These are phyloP conservation scores for Boletus calvinii DNA, from an alignment of 1,284 basidiomycete genomes.

Conservation along the genomic window DNA sequence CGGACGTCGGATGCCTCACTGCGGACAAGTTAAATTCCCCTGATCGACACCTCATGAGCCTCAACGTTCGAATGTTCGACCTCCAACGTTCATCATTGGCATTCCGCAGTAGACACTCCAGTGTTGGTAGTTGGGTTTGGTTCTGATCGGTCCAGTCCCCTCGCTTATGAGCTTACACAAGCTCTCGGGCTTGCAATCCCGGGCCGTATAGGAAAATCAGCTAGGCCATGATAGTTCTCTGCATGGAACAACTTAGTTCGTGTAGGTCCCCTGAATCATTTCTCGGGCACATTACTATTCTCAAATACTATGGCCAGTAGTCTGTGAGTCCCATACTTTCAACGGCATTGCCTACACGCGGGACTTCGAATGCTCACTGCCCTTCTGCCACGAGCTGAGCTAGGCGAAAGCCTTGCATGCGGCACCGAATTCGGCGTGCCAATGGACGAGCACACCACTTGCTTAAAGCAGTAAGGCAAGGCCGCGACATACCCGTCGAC, in stretches of 20 bases:
- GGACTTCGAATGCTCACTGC: not conserved
- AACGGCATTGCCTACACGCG: not conserved
- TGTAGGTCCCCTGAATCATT: not conserved
- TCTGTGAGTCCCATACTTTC: not conserved
- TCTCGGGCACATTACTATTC: not conserved
- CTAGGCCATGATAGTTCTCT: not conserved
- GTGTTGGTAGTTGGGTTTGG: not conserved
- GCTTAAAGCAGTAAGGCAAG: not conserved
- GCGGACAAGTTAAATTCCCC: not conserved
- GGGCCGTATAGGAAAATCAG: not conserved
- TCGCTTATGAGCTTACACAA: not conserved
- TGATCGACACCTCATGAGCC: not conserved
- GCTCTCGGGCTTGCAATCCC: not conserved
- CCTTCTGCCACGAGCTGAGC: not conserved
- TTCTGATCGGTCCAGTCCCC: not conserved
- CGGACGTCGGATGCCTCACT: not conserved
- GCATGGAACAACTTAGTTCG: not conserved
- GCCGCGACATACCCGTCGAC: too few species aligned
- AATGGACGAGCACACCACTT: not conserved
- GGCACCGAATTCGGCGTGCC: not conserved
- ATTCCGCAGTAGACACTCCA: not conserved
- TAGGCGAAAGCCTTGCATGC: not conserved
- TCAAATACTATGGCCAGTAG: not conserved
- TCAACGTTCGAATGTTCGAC: not conserved
- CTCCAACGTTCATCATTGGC: not conserved